phyloP scores from a whole-genome alignment of 1,284 basidiomycete genomes.

The Trametes polyzona region DNA sequence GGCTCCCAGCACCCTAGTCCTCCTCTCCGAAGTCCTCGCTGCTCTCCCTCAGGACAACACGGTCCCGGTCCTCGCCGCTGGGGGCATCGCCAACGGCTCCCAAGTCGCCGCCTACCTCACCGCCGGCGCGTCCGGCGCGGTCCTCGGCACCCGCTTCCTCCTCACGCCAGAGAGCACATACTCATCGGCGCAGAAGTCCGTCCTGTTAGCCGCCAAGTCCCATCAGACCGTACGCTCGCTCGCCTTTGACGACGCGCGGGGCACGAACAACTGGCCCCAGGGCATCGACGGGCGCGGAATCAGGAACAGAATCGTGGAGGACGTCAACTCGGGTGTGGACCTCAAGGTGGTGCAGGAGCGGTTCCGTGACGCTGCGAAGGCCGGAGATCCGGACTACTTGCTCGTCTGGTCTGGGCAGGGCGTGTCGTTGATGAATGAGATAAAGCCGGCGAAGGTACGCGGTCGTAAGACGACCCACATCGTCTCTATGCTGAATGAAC shows the following conservation, averaged over 20 bases:
- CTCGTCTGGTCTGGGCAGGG: slow-evolving; percentile 79
- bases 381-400: slow-evolving; percentile 53
- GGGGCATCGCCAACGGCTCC: slow-evolving; percentile 53
- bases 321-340: slow-evolving; percentile 57
- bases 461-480: no score
- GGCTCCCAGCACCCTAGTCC: slow-evolving; percentile 59
- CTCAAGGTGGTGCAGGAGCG: slow-evolving; percentile 47
- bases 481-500: not conserved
- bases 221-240: slow-evolving; percentile 60
- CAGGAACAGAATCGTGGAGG: slow-evolving; percentile 62
- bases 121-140: slow-evolving; percentile 68
- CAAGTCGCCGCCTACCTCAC: slow-evolving; percentile 68
- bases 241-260: slow-evolving; percentile 67
- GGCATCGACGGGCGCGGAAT: slow-evolving; percentile 68
- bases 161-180: slow-evolving; percentile 69
- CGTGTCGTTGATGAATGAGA: slow-evolving; percentile 57
- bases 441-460: slow-evolving; percentile 59
- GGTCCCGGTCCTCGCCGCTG: slow-evolving; percentile 66
- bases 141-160: slow-evolving; percentile 74
- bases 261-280: slow-evolving; percentile 65
- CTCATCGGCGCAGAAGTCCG: slow-evolving; percentile 55
- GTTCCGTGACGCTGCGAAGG: slow-evolving; percentile 47
- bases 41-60: slow-evolving; percentile 41
- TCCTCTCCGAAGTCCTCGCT: slow-evolving; percentile 58
- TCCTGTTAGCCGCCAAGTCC: slow-evolving; percentile 55